Evolutionary conservation across 805 yeast species (phyloP), one percentile per base, ranked within the genome.

Genomic region (Limtongozyma cylindracea): DNA sequence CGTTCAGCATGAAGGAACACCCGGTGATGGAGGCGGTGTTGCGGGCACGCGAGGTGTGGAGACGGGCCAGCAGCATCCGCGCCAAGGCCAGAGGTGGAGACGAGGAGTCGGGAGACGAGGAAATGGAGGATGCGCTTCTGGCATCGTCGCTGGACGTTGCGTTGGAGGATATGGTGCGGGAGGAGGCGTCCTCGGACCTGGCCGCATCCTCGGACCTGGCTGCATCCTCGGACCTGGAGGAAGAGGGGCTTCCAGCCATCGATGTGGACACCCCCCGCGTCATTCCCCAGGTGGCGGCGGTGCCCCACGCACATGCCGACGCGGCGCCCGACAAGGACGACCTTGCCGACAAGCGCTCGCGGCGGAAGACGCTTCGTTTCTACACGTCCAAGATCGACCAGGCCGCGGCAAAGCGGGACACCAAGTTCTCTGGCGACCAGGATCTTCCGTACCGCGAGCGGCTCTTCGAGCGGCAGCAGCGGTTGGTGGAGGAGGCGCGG

Each of bases 371-470:
- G 2, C 61, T 88, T 35, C 68, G 96, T 28, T 88, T 88, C 65
- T 88, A 88, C 56, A 88, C 98, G 2, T 76, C 96, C 26, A 82
- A 84, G 46, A 82, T 88, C 43, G 94, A 80, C 42, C 91, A 82
- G 47, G 70, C 69, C 23, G 67, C 59, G 13, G 53, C 55, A 32
- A 71, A 70, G 42, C 50, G 47, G 19, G 33, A 24, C 25, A 69
- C 68, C 21, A 55, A 48, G 31, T 60, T 50, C 29, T 54, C 63
- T 20, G 98, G 96, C 34, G 98, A 84, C 43, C 59, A 61, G 29
- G 98, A 84, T 46, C 49, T 84, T 27, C 95, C 96, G 10, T 84
- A 88, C 44, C 67, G 63, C 33, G 96, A 84, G 46, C 62, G 95
- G 34, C 54, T 76, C 20, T 82, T 62, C 35, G 95, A 84, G 48